These are phyloP conservation scores for Endothia cerciana DNA, from an alignment of 2,329 filamentous ascomycete genomes.

Conservation along the genomic window DNA sequence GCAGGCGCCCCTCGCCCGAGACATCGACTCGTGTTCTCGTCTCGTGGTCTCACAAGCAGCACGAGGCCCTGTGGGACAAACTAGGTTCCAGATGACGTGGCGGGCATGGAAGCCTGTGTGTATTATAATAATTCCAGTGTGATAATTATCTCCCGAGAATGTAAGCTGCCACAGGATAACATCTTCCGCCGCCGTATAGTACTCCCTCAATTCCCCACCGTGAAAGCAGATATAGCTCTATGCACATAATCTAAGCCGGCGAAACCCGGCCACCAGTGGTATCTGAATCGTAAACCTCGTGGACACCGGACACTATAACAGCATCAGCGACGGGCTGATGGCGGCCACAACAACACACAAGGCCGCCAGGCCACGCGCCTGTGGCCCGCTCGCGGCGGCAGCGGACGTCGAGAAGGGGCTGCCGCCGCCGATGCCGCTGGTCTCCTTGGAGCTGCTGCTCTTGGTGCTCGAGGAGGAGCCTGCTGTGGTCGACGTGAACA, in stretches of 20 bases:
- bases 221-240: background rate
- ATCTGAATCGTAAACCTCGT: conserved; percentile 6
- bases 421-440: conserved; percentile 17
- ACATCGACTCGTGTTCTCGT: too few relatives aligned
- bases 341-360: background rate
- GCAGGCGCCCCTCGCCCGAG: too few relatives aligned
- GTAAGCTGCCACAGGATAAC: too few relatives aligned
- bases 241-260: background rate
- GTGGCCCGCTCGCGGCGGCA: background rate
- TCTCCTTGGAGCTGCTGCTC: background rate
- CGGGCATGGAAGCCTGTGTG: too few relatives aligned
- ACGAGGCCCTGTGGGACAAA: too few relatives aligned
- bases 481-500: conserved; percentile 18
- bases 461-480: background rate
- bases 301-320: background rate
- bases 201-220: background rate
- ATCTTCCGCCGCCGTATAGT: too few relatives aligned
- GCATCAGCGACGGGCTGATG: conserved; percentile 1
- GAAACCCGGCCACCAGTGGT: background rate
- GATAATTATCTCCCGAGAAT: too few relatives aligned
- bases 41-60: too few relatives aligned
- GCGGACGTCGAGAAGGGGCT: conserved; percentile 20
- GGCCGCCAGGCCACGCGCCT: background rate
- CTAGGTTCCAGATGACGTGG: too few relatives aligned
- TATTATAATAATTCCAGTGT: too few relatives aligned